Base-by-base conservation (phyloP, 768 basidiomycete species). In the Amanita molliuscula region DNA sequence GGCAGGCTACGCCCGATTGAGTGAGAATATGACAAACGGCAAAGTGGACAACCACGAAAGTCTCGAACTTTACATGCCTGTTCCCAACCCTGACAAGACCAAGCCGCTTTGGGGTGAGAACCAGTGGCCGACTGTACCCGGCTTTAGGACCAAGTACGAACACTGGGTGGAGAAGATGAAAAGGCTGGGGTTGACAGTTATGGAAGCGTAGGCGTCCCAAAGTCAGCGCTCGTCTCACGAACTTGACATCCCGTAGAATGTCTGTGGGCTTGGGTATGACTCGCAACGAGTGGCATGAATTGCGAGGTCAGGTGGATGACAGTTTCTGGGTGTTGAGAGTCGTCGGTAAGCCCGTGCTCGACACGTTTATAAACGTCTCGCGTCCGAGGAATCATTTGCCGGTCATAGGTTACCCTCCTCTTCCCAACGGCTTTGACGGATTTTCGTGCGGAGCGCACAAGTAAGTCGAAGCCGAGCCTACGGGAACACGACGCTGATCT, bases 371-470 rank as follows among this genome's bases (percentile, higher is more conserved):
- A n/a, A n/a, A n/a, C n/a, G n/a, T n/a, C n/a, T n/a, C n/a, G n/a
- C n/a, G n/a, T n/a, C 28, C 34, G 16, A 34, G 41, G 20, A 35
- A 35, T 47, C 18, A 2, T 18, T 31, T 31, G 10, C 47, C 42
- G 44, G 33, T 29, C 41, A 33, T 47, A 88, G 86, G 90, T 3
- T 96, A 96, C 59, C 93, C 93, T 2, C 88, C 88, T 1, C 74
- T 96, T 18, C 88, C 91, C 0, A 68, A 77, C 26, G 78, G 82
- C 42, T 76, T 88, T 47, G 82, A 89, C 31, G 91, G 92, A 2
- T 78, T 87, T 60, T 91, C 88, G 13, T 95, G 92, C 58, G 92
- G 92, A 23, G 87, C 86, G 21, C 92, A 96, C 67, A 91, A 84
- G 89, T 90, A 59, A 56, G 61, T 53, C 25, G 34, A 20, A 44